These are phyloP conservation scores for Waltiozyma sp. DNA, from an alignment of 1,139 yeast species.

Conservation along the genomic window DNA sequence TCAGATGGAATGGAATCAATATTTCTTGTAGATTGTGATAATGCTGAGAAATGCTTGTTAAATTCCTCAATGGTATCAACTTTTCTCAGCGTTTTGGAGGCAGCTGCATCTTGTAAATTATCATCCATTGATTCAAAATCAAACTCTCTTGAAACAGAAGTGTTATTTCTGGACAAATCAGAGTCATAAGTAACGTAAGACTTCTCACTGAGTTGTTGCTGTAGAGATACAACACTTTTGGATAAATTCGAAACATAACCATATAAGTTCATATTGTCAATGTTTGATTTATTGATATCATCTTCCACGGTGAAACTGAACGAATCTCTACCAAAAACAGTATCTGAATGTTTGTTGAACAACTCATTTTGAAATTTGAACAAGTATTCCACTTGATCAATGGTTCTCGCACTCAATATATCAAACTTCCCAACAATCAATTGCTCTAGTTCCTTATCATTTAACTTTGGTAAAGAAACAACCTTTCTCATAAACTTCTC, in stretches of 20 bases:
- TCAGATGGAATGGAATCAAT: background rate
- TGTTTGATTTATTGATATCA: constrained; percentile 11
- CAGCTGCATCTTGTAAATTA: background rate
- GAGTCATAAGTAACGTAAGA: constrained; percentile 17
- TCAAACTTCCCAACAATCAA: constrained; percentile 45
- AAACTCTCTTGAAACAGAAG: constrained; percentile 12
- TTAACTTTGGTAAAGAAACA: constrained; percentile 27
- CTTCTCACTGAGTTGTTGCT: constrained; percentile 8
- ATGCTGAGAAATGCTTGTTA: background rate
- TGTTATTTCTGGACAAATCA: constrained; percentile 3
- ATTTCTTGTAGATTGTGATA: background rate
- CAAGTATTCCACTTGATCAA: constrained; percentile 51
- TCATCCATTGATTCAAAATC: constrained; percentile 9
- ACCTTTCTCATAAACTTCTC: constrained; percentile 29
- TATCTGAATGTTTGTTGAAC: constrained; percentile 13
- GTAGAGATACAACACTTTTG: constrained; percentile 16
- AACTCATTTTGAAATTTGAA: constrained; percentile 25
- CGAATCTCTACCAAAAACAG: constrained; percentile 4
- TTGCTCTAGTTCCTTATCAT: constrained; percentile 15
- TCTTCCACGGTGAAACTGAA: constrained; percentile 15
- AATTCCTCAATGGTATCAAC: background rate
- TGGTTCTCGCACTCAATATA: constrained; percentile 65
- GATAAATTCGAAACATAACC: constrained; percentile 18
- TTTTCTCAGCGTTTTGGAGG: background rate
- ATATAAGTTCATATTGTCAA: constrained; percentile 19